These are phyloP conservation scores for Colletotrichum sp. DNA, from an alignment of 2,329 filamentous ascomycete genomes.

Conservation along the genomic window DNA sequence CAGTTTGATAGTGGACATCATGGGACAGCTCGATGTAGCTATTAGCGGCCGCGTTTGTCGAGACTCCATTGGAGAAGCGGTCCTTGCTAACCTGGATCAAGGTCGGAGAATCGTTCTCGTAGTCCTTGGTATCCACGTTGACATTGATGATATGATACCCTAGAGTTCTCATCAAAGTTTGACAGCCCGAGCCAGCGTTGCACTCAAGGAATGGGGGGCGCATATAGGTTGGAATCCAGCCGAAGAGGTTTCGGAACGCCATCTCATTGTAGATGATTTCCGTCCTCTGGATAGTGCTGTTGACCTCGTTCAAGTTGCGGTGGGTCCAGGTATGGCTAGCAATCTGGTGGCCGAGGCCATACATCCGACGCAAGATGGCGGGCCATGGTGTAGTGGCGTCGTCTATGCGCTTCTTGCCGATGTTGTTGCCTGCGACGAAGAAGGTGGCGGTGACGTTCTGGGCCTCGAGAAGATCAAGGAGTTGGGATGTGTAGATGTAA, in stretches of 20 bases:
- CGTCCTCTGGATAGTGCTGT: constrained; percentile 22
- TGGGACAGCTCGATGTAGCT: constrained; percentile 51
- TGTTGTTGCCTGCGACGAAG: constrained; percentile 48
- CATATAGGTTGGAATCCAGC: constrained; percentile 48
- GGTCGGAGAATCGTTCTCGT: constrained; percentile 53
- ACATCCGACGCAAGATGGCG: constrained; percentile 43
- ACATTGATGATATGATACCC: constrained; percentile 63
- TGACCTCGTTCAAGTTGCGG: constrained; percentile 29
- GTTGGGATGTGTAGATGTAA: constrained; percentile 41
- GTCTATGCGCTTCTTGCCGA: constrained; percentile 46
- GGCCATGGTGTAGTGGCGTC: constrained; percentile 36
- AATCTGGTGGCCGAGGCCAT: constrained; percentile 48
- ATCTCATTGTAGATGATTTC: constrained; percentile 35
- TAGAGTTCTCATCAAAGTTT: constrained; percentile 32
- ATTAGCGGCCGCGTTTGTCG: constrained; percentile 24
- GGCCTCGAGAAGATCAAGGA: constrained; percentile 43
- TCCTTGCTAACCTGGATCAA: constrained; percentile 48
- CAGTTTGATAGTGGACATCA: constrained; percentile 42
- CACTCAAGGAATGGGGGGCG: constrained; percentile 43
- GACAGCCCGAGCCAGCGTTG: constrained; percentile 14
- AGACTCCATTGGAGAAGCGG: constrained; percentile 43
- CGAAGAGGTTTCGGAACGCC: constrained; percentile 42
- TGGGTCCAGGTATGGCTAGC: constrained; percentile 48
- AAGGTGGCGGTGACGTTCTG: constrained; percentile 41
- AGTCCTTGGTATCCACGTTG: constrained; percentile 68